phyloP scores from a whole-genome alignment of 768 basidiomycete species.

The Suillus variegatus region DNA sequence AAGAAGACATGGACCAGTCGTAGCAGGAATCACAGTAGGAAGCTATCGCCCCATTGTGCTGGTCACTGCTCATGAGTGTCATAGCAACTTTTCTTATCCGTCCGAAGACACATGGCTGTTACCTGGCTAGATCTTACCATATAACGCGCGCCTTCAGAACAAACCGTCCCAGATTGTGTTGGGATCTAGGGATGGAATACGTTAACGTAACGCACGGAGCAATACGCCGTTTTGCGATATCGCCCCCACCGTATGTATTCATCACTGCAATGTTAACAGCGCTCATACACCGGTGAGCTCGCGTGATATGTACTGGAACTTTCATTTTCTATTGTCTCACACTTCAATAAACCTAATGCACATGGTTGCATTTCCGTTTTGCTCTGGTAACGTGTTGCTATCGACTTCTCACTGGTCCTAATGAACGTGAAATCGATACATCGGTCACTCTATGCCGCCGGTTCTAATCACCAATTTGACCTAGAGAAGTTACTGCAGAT shows the following conservation, averaged over 20 bases:
- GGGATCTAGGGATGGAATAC: neutral
- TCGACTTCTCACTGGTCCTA: neutral
- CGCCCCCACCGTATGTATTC: too few species aligned
- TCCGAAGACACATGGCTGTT: neutral
- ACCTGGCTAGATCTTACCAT: neutral
- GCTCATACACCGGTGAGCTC: neutral
- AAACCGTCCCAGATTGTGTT: neutral
- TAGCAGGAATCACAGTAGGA: slow-evolving; percentile 11
- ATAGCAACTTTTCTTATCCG: neutral
- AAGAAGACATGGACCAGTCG: slow-evolving; percentile 39
- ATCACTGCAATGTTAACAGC: too few species aligned
- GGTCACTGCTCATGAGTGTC: neutral
- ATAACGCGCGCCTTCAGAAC: neutral
- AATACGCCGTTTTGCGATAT: neutral
- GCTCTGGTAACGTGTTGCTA: neutral
- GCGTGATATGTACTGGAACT: neutral
- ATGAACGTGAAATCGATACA: neutral
- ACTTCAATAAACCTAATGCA: neutral
- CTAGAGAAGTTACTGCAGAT: neutral
- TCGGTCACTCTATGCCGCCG: neutral
- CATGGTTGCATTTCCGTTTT: neutral
- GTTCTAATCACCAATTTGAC: neutral
- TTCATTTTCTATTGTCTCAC: neutral
- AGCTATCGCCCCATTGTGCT: neutral
- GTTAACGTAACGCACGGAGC: neutral